Evolutionary conservation across 768 basidiomycete species (phyloP).

Genomic region (Fomitopsis serialis): DNA sequence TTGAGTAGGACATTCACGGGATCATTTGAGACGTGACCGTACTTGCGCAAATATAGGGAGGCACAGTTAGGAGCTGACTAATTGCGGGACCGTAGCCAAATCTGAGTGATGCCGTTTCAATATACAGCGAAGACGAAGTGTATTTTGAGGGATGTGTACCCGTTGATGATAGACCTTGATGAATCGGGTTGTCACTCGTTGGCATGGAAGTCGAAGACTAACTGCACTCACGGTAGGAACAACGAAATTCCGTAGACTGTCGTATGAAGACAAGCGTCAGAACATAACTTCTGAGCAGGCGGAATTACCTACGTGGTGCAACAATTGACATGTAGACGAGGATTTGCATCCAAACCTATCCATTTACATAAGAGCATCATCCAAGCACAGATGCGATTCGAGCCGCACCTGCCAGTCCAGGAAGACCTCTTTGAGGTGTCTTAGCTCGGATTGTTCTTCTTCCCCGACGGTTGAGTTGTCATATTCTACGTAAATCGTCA

Average conservation of each 20-base stretch:
- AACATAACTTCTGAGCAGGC: neutral
- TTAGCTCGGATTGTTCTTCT: conserved; percentile 52
- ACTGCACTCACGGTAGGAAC: conserved; percentile 60
- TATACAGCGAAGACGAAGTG: neutral
- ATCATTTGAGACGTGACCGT: conserved; percentile 14
- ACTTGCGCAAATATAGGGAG: conserved; percentile 65
- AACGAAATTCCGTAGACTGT: conserved; percentile 66
- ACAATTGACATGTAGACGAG: conserved; percentile 55
- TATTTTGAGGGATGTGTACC: conserved; percentile 24
- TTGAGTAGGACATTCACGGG: neutral
- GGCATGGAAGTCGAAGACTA: neutral
- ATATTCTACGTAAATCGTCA: conserved; percentile 33
- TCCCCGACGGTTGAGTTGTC: conserved; percentile 53
- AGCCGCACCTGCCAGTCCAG: conserved; percentile 58
- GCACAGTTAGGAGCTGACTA: conserved; percentile 61
- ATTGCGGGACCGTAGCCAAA: conserved; percentile 54
- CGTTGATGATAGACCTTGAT: conserved; percentile 54
- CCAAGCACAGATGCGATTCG: conserved; percentile 9
- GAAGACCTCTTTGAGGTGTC: conserved; percentile 49
- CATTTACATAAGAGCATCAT: neutral
- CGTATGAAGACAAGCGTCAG: neutral
- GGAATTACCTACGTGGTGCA: conserved; percentile 44
- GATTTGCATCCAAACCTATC: conserved; percentile 38
- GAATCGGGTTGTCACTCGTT: neutral
- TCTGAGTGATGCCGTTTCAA: conserved; percentile 22